Evolutionary conservation across 2,329 filamentous ascomycete genomes (phyloP).

Genomic region (Aspergillus sojae): DNA sequence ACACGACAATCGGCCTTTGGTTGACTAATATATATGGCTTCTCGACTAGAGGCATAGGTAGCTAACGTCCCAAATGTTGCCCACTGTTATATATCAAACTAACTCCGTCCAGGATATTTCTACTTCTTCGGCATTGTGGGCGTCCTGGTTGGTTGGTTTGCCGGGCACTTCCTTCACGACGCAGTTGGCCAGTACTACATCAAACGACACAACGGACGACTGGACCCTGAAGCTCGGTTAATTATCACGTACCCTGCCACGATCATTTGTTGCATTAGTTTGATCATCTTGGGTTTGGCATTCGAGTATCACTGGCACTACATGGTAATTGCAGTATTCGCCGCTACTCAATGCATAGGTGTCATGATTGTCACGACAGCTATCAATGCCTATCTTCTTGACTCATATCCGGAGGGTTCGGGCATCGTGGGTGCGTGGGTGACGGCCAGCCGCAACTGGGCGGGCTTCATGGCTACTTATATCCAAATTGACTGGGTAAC

Average conservation of each 20-base stretch:
- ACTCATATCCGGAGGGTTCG: conserved; percentile 46
- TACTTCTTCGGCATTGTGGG: conserved; percentile 60
- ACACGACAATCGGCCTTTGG: conserved; percentile 57
- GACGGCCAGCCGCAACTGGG: conserved; percentile 52
- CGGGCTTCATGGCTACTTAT: conserved; percentile 47
- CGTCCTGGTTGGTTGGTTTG: conserved; percentile 49
- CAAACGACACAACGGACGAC: conserved; percentile 50
- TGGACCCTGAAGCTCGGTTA: conserved; percentile 60
- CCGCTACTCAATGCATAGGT: conserved; percentile 57
- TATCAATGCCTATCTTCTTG: conserved; percentile 54
- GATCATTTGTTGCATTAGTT: conserved; percentile 12
- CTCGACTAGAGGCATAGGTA: conserved; percentile 51
- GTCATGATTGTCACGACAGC: conserved; percentile 58
- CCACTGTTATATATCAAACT: neutral
- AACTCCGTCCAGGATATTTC: conserved; percentile 42
- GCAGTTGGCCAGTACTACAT: conserved; percentile 50
- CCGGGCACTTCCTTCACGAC: conserved; percentile 60
- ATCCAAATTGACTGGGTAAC: conserved; percentile 55
- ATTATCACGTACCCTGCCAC: conserved; percentile 48
- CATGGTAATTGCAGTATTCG: conserved; percentile 50
- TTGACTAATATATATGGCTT: conserved; percentile 54
- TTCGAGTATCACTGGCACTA: conserved; percentile 52
- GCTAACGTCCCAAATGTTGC: conserved; percentile 24
- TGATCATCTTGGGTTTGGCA: conserved; percentile 52
- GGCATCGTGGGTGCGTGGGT: conserved; percentile 44